Evolutionary conservation across 2,329 filamentous ascomycete genomes (phyloP).

Genomic region (Fusarium oxysporum): DNA sequence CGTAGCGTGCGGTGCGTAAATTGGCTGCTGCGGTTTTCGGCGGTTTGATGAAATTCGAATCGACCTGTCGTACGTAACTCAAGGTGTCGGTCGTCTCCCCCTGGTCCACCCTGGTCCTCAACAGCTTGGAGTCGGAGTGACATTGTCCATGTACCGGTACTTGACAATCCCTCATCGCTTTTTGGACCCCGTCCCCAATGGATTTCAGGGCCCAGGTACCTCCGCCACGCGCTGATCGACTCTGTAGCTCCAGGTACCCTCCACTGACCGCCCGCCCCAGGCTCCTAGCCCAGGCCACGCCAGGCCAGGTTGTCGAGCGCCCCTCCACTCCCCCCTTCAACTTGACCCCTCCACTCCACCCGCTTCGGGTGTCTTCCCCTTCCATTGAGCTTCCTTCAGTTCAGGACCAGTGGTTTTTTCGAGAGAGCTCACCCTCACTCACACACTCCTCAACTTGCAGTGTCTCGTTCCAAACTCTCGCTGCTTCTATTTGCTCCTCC

Average conservation of each 20-base stretch:
- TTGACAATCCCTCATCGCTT: constrained; percentile 40
- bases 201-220: constrained; percentile 39
- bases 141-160: constrained; percentile 39
- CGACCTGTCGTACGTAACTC: constrained; percentile 39
- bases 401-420: constrained; percentile 43
- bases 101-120: constrained; percentile 44
- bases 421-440: constrained; percentile 41
- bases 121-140: constrained; percentile 40
- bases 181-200: constrained; percentile 37
- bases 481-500: constrained; percentile 36
- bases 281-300: constrained; percentile 14
- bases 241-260: constrained; percentile 32
- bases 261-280: constrained; percentile 31
- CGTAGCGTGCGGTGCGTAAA: constrained; percentile 19
- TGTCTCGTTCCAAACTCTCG: constrained; percentile 37
- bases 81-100: constrained; percentile 28
- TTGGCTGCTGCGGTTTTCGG: constrained; percentile 40
- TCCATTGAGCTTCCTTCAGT: constrained; percentile 46
- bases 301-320: constrained; percentile 20
- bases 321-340: constrained; percentile 29
- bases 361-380: constrained; percentile 40
- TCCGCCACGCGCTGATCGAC: constrained; percentile 18
- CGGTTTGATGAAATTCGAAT: constrained; percentile 28
- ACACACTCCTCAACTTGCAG: constrained; percentile 28
- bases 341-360: constrained; percentile 43